Conservation (phyloP, 306 rosid species). For the Gleditsia sinensis region DNA sequence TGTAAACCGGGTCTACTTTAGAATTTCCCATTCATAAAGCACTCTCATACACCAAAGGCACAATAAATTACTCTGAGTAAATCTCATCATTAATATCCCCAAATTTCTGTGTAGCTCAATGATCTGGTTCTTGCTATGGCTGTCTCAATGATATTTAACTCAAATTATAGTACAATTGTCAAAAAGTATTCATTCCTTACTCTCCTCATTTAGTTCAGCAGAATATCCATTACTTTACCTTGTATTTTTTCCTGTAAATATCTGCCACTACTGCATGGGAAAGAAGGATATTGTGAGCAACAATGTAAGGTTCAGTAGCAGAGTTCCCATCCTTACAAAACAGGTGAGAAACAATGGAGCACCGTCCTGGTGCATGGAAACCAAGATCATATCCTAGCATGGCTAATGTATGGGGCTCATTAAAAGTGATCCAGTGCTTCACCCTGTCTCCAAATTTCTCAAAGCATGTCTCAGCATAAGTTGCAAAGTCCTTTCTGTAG, state of each 20-base stretch:
- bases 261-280: slow-evolving; percentile 69
- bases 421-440: slow-evolving; percentile 93
- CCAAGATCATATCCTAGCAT: slow-evolving; percentile 83
- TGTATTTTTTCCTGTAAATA: slow-evolving; percentile 65
- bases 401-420: slow-evolving; percentile 82
- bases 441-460: slow-evolving; percentile 91
- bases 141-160: too few species aligned
- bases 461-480: slow-evolving; percentile 82
- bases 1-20: too few species aligned
- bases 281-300: slow-evolving; percentile 76
- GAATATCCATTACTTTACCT: slow-evolving; percentile 47
- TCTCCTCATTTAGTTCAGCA: neutral
- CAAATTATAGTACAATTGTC: too few species aligned
- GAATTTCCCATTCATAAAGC: too few species aligned
- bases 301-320: slow-evolving; percentile 82
- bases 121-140: too few species aligned
- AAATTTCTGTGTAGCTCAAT: too few species aligned
- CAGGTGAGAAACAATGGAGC: slow-evolving; percentile 60
- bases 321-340: slow-evolving; percentile 80
- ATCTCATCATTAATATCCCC: neutral
- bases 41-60: too few species aligned
- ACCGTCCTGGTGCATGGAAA: slow-evolving; percentile 83
- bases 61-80: neutral
- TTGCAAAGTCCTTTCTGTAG: slow-evolving; percentile 72
- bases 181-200: neutral